These are phyloP conservation scores for Melampsora americana DNA, from an alignment of 1,284 basidiomycete genomes.

Conservation along the genomic window DNA sequence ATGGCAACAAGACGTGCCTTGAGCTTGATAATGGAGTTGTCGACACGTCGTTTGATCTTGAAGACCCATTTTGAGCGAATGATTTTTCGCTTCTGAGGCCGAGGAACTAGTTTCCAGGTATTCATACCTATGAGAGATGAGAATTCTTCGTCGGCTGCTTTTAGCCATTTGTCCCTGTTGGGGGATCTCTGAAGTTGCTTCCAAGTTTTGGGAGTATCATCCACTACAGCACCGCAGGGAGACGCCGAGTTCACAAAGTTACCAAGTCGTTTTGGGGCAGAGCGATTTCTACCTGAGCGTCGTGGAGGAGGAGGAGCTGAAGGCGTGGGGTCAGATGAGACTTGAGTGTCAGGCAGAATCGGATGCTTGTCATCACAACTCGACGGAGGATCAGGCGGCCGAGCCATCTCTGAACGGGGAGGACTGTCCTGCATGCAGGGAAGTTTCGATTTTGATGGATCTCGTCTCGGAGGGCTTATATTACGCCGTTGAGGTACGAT, in stretches of 20 bases:
- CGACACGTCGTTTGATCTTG: slow-evolving; percentile 2
- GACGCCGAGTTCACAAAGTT: not conserved
- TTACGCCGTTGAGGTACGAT: no score
- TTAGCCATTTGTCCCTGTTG: not conserved
- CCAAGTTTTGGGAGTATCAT: no score
- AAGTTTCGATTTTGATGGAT: no score
- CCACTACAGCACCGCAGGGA: not conserved
- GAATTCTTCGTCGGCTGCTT: slow-evolving; percentile 8
- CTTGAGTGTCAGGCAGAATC: not conserved
- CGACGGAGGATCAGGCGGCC: no score
- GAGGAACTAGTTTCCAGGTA: not conserved
- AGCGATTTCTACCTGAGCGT: not conserved
- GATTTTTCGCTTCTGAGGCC: not conserved
- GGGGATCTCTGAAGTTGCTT: not conserved
- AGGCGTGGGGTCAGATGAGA: not conserved
- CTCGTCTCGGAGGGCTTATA: no score
- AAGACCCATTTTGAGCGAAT: slow-evolving; percentile 28
- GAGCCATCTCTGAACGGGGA: no score
- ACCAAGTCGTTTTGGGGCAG: not conserved
- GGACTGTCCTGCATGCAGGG: no score
- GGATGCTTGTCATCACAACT: no score
- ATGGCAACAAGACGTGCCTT: no score
- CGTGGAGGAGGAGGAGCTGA: not conserved
- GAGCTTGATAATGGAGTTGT: not conserved
- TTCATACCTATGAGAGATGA: not conserved